Percentiles rank a stretch among this genome's conserved stretches.
Conservation (phyloP, 192 early-diverging fungal genomes). For the Helicostylum pulchrum region DNA sequence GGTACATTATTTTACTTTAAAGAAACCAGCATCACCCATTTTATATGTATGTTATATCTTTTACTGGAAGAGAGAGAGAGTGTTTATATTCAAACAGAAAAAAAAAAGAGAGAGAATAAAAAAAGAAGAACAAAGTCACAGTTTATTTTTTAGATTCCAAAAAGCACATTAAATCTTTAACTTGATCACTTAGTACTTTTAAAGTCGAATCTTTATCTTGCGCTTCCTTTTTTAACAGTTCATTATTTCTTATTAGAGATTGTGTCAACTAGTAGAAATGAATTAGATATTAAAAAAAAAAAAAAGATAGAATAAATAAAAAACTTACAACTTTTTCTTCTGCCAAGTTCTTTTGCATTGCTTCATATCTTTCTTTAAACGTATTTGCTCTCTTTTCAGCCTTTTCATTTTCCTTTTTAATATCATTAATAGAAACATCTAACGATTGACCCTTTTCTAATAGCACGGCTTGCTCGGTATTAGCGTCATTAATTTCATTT, state of each 20-base stretch:
- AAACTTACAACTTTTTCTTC: constrained; percentile 73
- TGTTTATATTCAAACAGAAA: neutral
- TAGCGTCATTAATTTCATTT: neutral
- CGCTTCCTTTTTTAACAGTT: constrained; percentile 50
- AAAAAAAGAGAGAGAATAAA: constrained; percentile 3
- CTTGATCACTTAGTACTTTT: constrained; percentile 77
- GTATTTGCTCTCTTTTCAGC: constrained; percentile 58
- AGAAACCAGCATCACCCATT: constrained; percentile 57
- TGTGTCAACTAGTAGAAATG: constrained; percentile 29
- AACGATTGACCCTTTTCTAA: neutral
- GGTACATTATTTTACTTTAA: constrained; percentile 36
- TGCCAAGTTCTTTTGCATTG: constrained; percentile 54
- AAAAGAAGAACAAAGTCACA: neutral
- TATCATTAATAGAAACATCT: constrained; percentile 11
- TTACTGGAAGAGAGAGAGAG: neutral
- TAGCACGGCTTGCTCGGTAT: constrained; percentile 1
- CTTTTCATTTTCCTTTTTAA: constrained; percentile 45
- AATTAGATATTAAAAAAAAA: constrained; percentile 1
- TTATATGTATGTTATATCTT: neutral
- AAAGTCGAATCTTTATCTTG: constrained; percentile 57
- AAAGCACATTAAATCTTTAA: constrained; percentile 89
- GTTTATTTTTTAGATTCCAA: constrained; percentile 78
- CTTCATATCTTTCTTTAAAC: constrained; percentile 50
- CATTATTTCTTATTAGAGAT: constrained; percentile 65
- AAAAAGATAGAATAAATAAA: constrained; percentile 18